These are phyloP conservation scores for Trametes cubensis DNA, from an alignment of 768 basidiomycete genomes.

Conservation along the genomic window DNA sequence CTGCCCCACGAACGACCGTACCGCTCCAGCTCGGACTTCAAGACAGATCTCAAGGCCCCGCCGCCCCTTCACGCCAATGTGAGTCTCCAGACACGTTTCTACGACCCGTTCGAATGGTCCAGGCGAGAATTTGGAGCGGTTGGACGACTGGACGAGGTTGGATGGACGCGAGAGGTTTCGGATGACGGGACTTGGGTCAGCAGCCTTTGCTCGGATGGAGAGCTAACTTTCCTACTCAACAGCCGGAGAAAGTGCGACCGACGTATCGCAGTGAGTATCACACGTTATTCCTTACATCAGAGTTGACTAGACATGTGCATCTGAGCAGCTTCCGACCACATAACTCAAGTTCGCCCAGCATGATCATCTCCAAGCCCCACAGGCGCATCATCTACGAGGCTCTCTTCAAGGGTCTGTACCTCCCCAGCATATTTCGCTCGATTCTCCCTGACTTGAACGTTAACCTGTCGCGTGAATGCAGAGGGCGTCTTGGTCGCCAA, in stretches of 20 bases:
- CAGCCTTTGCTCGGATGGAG: conserved; percentile 9
- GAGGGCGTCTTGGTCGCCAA: conserved; percentile 99
- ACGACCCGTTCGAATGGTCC: conserved; percentile 1
- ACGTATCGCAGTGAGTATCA: conserved; percentile 40
- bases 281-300: background rate
- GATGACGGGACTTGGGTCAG: conserved; percentile 35
- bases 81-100: conserved; percentile 25
- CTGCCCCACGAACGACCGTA: conserved; percentile 14
- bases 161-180: conserved; percentile 33
- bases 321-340: conserved; percentile 36
- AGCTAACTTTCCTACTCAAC: conserved; percentile 29
- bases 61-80: conserved; percentile 34
- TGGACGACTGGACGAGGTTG: conserved; percentile 31
- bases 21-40: conserved; percentile 42
- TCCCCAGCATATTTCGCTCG: background rate
- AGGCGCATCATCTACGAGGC: conserved; percentile 96
- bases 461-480: conserved; percentile 33
- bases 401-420: conserved; percentile 95
- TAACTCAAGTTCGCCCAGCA: conserved; percentile 50
- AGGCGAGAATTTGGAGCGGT: conserved; percentile 17
- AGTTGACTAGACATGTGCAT: background rate
- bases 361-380: conserved; percentile 98
- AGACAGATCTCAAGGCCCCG: conserved; percentile 37
- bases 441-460: background rate
- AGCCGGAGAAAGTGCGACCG: conserved; percentile 41